Evolutionary conservation across 2,329 filamentous ascomycete species (phyloP), one percentile per base, ranked within the genome.

Genomic region (Microthyrium microscopicum): DNA sequence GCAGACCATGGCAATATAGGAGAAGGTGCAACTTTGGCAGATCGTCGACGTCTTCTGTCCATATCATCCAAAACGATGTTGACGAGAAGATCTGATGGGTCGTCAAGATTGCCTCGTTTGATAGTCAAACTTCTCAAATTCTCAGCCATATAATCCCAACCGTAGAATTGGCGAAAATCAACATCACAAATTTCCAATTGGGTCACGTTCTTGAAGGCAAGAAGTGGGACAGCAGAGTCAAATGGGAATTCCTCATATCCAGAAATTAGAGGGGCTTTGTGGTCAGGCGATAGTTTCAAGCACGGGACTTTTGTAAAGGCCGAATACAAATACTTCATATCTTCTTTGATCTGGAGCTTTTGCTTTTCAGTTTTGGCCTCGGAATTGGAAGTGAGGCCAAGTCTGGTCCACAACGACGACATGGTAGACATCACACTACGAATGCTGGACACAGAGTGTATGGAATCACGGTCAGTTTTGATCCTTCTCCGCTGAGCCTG

Each of bases 181-280:
- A 95, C 78, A 57, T 91, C 85, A 58, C 77, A 85, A 34, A 98
- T 81, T 54, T 98, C 89, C 42, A 98, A 66, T 16, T 83, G 79
- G 56, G 87, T 87, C 34, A 95, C 63, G 45, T 95, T 98, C 60
- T 98, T 95, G 69, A 98, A 95, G 6, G 81, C 80, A 53, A 92
- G 78, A n/a, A 98, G 65, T 15, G 89, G 89, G 20, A 98, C 89
- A 15, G 89, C 89, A 17, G 83, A 93, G 55, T 98, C 89, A 54
- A 95, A 94, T 3, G 89, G 89, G 44, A 95, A 98, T 55, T 94
- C 87, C 55, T 98, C 89, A 51, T 89, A 95, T 19, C 87, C 87
- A 43, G 77, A 71, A 44, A 98, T 94, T 40, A 94, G 63, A 34
- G 79, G 76, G 31, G 87, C 85, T 44, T 83, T 80, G 62, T 84